Base-by-base conservation (phyloP, 106 monocot species). In the Dioscorea alata region DNA sequence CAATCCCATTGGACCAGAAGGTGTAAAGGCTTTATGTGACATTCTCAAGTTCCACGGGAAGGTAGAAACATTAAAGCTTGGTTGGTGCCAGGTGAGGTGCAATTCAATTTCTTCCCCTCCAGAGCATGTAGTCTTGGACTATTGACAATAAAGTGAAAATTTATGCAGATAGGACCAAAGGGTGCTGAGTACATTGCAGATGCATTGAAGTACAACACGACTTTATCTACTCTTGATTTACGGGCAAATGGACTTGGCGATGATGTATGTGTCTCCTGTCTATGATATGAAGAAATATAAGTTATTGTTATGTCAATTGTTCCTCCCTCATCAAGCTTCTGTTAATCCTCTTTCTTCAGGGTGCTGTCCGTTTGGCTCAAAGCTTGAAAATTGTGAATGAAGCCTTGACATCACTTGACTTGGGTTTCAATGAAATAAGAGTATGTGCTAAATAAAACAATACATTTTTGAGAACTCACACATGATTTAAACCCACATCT, bases 341-440 rank as follows among this genome's bases (percentile, higher is more conserved):
- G 21, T 32, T 42, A 17, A 50, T 49, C 57, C 59, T 57, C 15
- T 33, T 65, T 61, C 23, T 33, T 18, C 71, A 99, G 99, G 99
- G 93, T 63, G 90, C 90, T 48, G 75, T 90, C 14, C 88, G 81
- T 68, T 83, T 99, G 74, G 93, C 93, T 23, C 83, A 75, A 42
- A 99, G 99, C 75, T 81, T 99, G 64, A 87, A 85, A 79, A 87
- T 99, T 71, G 90, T 99, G 63, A 99, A 99, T 56, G 99, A 93
- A 75, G 87, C 85, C 54, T 76, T 99, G 61, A 85, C 77, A 18
- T 90, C 87, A 19, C 87, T 99, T 78, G 99, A 99, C 83, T 79
- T 99, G 49, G 90, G 93, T 69, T 99, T 99, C 67, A 99, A 93
- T 75, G 99, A 99, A 75, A 99, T 99, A 67, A 76, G 99, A 66